Conservation (phyloP, 2,329 filamentous ascomycete species). For the Thelonectria olida region DNA sequence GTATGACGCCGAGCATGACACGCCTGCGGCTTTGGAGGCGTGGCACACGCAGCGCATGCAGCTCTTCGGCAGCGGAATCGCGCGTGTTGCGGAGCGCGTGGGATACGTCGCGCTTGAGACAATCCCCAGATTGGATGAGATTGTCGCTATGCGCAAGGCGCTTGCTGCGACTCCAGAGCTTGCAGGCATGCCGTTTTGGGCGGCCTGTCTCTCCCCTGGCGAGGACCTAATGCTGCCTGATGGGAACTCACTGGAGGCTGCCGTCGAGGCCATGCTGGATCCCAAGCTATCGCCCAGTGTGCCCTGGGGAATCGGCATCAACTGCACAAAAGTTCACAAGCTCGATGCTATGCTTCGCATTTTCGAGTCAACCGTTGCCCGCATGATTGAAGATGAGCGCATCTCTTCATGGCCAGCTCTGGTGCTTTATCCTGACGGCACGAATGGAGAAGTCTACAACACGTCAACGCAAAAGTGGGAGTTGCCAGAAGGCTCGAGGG, state of each 20-base stretch:
- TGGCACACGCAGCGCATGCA: slow-evolving; percentile 68
- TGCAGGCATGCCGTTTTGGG: slow-evolving; percentile 62
- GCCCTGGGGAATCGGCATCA: slow-evolving; percentile 73
- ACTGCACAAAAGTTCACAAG: slow-evolving; percentile 74
- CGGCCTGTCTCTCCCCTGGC: slow-evolving; percentile 69
- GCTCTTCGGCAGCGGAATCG: slow-evolving; percentile 56
- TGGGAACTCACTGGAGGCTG: slow-evolving; percentile 53
- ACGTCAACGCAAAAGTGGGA: slow-evolving; percentile 70
- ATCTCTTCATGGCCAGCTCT: slow-evolving; percentile 59
- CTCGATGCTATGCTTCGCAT: slow-evolving; percentile 63
- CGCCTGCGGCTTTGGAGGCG: slow-evolving; percentile 52
- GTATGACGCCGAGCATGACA: slow-evolving; percentile 62
- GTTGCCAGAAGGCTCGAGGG: slow-evolving; percentile 41
- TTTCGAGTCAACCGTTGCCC: slow-evolving; percentile 60
- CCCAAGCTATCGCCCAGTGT: slow-evolving; percentile 30
- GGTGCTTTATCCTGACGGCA: slow-evolving; percentile 75
- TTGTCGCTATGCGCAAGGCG: slow-evolving; percentile 63
- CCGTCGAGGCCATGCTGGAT: slow-evolving; percentile 51
- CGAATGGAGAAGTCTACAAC: slow-evolving; percentile 74
- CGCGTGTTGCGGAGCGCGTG: slow-evolving; percentile 51
- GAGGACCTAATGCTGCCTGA: slow-evolving; percentile 65
- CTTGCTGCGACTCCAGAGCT: slow-evolving; percentile 41
- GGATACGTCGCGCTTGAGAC: slow-evolving; percentile 72
- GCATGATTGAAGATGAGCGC: slow-evolving; percentile 47
- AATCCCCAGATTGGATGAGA: slow-evolving; percentile 69